Evolutionary conservation across 1,284 basidiomycete species (phyloP), one percentile per base, ranked within the genome.

Genomic region (Thecaphora thlaspeos): DNA sequence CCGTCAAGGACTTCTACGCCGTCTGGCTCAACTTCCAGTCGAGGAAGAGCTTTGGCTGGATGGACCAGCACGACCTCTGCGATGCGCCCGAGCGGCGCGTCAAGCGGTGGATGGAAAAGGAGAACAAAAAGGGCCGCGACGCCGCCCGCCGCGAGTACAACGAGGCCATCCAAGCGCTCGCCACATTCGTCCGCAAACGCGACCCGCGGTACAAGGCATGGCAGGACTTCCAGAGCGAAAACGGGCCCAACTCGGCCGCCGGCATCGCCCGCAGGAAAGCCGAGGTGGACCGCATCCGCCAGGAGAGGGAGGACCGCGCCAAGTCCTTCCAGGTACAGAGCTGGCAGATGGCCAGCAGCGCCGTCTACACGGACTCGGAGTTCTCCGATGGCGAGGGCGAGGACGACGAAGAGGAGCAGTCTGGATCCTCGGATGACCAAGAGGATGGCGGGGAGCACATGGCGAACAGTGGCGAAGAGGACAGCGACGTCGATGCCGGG

Each of bases 101-200:
- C 41, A 84, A 92, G 70, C 84, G 59, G 60, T 72, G 91, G 36
- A 93, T 98, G 88, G 95, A 98, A 77, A 90, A 88, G 73, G 95
- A 97, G 69, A 98, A 98, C 79, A 91, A 90, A 79, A 91, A 91
- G 69, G 85, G 86, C 9, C 83, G 93, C 15, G 91, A 95, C 37
- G 88, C 90, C 39, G 88, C 89, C 7, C 83, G 89, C 36, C 85
- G 85, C 73, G 94, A 98, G 66, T 98, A 95, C 79, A 97, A 94
- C 70, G 93, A 97, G 41, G 88, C 88, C 1, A 83, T 98, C 32
- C 82, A 88, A 72, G 58, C 59, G 19, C 46, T 98, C 5, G 89
- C 88, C 2, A 83, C 83, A 66, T 97, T 95, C 76, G 80, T 96
- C 49, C 88, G 92, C 48, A 94, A 93, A 79, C 87, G 94, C 43